Conservation (phyloP, 2,329 filamentous ascomycete genomes). For the Coniochaeta prunicola region DNA sequence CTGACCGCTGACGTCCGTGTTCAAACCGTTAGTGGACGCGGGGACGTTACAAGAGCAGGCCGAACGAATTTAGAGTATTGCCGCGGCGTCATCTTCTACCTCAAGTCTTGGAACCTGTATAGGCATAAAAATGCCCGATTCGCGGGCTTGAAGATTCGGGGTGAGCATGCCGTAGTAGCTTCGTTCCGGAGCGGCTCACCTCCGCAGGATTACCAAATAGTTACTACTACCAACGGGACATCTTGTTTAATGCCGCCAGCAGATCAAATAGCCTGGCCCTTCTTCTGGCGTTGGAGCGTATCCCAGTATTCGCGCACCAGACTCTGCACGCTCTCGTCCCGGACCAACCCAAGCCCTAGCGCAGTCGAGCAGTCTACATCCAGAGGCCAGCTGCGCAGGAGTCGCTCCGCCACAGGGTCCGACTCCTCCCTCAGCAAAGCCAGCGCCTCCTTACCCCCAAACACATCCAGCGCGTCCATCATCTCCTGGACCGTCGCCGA, state of each 20-base stretch:
- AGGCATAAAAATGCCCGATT: not conserved
- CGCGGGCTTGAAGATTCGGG: not conserved
- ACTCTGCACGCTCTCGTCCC: slow-evolving; percentile 44
- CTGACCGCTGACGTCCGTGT: not conserved
- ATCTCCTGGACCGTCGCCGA: slow-evolving; percentile 52
- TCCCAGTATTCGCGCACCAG: slow-evolving; percentile 50
- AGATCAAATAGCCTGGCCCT: not conserved
- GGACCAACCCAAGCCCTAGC: slow-evolving; percentile 40
- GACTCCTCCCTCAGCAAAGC: slow-evolving; percentile 45
- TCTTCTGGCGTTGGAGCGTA: slow-evolving; percentile 18
- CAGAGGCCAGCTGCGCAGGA: slow-evolving; percentile 53
- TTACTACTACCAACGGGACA: not conserved
- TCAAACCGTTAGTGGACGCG: no score
- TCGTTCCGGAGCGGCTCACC: not conserved
- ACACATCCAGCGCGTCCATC: slow-evolving; percentile 47
- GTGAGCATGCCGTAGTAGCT: not conserved
- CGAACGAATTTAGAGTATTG: not conserved
- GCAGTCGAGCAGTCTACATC: slow-evolving; percentile 46
- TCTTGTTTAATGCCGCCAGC: not conserved
- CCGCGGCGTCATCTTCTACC: not conserved
- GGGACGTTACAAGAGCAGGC: no score
- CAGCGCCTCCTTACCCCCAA: slow-evolving; percentile 48
- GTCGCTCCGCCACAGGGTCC: slow-evolving; percentile 45
- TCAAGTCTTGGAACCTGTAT: not conserved
- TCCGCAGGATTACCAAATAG: not conserved